phyloP scores from a whole-genome alignment of 2,329 filamentous ascomycete species.

The Byssoonygena ceratinophila region DNA sequence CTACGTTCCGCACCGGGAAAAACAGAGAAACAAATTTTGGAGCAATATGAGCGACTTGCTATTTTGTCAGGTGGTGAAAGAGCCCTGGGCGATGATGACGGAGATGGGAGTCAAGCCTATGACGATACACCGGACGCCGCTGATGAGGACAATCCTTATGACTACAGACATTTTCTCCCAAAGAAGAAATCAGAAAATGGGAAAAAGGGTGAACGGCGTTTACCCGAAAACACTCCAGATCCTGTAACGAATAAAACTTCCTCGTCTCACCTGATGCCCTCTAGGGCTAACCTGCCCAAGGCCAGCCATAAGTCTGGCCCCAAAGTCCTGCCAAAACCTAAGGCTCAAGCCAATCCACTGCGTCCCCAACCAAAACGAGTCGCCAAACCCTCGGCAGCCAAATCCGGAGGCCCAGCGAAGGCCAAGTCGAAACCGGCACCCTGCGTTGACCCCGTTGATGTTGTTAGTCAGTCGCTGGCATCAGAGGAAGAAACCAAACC shows the following conservation, averaged over 20 bases:
- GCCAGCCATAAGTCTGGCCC: conserved; percentile 19
- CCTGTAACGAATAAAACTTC: conserved; percentile 26
- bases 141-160: conserved; percentile 40
- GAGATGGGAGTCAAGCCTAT: conserved; percentile 25
- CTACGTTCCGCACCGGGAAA: conserved; percentile 59
- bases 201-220: conserved; percentile 23
- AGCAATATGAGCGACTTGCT: conserved; percentile 57
- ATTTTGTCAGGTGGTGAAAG: conserved; percentile 30
- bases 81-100: conserved; percentile 26
- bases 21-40: conserved; percentile 53
- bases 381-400: conserved; percentile 19
- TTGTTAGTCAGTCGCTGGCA: conserved; percentile 23
- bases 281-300: conserved; percentile 21
- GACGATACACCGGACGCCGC: conserved; percentile 32
- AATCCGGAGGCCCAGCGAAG: conserved; percentile 17
- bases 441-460: conserved; percentile 21
- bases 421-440: conserved; percentile 20
- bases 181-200: conserved; percentile 30
- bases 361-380: conserved; percentile 22
- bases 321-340: conserved; percentile 18
- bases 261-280: conserved; percentile 27
- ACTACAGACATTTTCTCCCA: conserved; percentile 41
- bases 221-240: conserved; percentile 30
- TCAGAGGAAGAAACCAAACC: conserved; percentile 28
- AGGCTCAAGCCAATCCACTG: conserved; percentile 26